Evolutionary conservation across 1,139 yeast species (phyloP), one percentile per base, ranked within the genome.

Genomic region (Pichia inconspicua): DNA sequence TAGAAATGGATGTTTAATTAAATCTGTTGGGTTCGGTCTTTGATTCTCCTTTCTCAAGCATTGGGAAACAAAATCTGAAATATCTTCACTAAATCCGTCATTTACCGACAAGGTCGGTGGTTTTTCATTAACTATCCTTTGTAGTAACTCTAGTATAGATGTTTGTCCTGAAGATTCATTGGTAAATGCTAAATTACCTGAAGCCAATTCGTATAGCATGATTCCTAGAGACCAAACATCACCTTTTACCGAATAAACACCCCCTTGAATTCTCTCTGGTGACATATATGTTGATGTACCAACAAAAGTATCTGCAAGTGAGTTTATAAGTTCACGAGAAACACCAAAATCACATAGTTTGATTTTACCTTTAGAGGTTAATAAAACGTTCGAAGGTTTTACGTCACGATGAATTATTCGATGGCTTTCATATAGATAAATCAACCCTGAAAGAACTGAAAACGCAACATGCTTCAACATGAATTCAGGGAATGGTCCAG

Each of bases 211-310:
- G 45, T 88, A 79, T 44, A 92, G 72, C 82, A 90, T 85, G 42
- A 92, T 71, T 0, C 98, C 98, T 60, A 90, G 71, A 0, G 97
- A 88, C 98, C 98, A 92, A 14, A 92, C 92, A 64, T 92, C 98
- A 34, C 96, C 90, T 58, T 90, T 89, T 25, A 90, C 85, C 8
- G 96, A 85, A 66, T 92, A 92, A 15, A 83, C 83, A 44, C 88
- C 87, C 12, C 98, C 98, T 66, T 88, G 96, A 49, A 92, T 92
- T 55, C 98, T 76, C 62, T 92, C 98, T 0, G 98, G 98, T 1
- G 97, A 88, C 98, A 92, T 92, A 62, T 92, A 92, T 1, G 95
- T 88, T 1, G 96, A 88, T 0, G 98, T 92, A 1, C 98, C 98
- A 11, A 92, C 97, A 72, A 92, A 92, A 0, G 97, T 92, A 58